Conservation (phyloP, 169 alveolate genomes). For the Theileria equi region DNA sequence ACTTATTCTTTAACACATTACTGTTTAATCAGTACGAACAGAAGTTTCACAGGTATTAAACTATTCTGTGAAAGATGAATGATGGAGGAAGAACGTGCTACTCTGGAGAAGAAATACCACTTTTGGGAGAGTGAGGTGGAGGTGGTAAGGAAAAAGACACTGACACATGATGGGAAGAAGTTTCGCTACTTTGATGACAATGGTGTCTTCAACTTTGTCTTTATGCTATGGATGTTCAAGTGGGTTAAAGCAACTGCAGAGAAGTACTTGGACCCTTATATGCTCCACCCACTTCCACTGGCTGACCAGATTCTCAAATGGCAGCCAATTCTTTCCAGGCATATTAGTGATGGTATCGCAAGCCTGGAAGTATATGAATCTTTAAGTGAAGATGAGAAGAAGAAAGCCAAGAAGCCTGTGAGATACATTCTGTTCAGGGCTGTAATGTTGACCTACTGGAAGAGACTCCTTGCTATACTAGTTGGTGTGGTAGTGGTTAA, state of each 20-base stretch:
- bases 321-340: conserved; percentile 59
- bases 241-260: conserved; percentile 26
- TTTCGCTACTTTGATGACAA: conserved; percentile 8
- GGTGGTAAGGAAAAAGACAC: neutral
- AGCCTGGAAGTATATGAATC: conserved; percentile 20
- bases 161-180: neutral
- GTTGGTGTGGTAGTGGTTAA: conserved; percentile 14
- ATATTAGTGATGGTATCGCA: conserved; percentile 50
- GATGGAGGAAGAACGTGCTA: too few relatives aligned
- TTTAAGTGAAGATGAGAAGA: neutral
- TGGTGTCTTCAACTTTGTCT: conserved; percentile 20
- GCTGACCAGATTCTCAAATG: conserved; percentile 43
- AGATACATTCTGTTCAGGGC: conserved; percentile 16
- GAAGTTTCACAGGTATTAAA: too few relatives aligned
- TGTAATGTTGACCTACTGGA: conserved; percentile 28
- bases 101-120: neutral
- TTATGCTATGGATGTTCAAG: conserved; percentile 23
- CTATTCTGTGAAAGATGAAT: too few relatives aligned
- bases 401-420: neutral
- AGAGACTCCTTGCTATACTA: conserved; percentile 4
- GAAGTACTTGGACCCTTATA: conserved; percentile 7
- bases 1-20: too few relatives aligned
- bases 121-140: conserved; percentile 17
- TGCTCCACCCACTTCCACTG: conserved; percentile 33
- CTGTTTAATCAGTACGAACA: too few relatives aligned